Evolutionary conservation across 441 rosid genomes (phyloP).

Genomic region (Sinapis alba): DNA sequence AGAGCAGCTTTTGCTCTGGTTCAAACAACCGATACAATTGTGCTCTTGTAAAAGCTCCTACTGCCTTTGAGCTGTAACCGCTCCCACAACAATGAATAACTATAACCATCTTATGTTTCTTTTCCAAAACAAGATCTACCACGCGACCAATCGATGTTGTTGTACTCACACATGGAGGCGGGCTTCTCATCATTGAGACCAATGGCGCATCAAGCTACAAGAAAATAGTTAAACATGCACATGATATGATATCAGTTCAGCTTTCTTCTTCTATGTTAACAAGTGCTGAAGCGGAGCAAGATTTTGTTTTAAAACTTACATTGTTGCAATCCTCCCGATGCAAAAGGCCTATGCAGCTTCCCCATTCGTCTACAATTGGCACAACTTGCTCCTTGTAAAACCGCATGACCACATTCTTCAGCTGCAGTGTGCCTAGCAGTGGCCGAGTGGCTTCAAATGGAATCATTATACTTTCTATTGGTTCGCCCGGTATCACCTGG

Average conservation of each 20-base stretch:
- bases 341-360: conserved; percentile 68
- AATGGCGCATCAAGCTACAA: conserved; percentile 66
- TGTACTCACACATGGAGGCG: conserved; percentile 64
- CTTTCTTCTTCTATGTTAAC: not conserved
- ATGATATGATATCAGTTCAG: conserved; percentile 9
- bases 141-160: conserved; percentile 57
- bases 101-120: conserved; percentile 68
- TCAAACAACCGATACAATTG: conserved; percentile 50
- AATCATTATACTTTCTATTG: conserved; percentile 64
- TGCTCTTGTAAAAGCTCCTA: conserved; percentile 66
- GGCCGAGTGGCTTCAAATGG: conserved; percentile 64
- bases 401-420: conserved; percentile 62
- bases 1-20: conserved; percentile 39
- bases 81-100: conserved; percentile 49
- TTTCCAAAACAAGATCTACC: conserved; percentile 60
- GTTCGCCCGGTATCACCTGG: conserved; percentile 59
- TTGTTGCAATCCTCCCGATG: conserved; percentile 72
- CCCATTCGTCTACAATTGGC: conserved; percentile 71
- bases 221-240: not conserved
- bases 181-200: conserved; percentile 72
- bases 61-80: conserved; percentile 48
- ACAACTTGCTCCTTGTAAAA: conserved; percentile 62
- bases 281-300: conserved; percentile 13
- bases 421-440: conserved; percentile 47
- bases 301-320: conserved; percentile 39